Evolutionary conservation across 2,329 filamentous ascomycete species (phyloP).

Genomic region (Epichloe sp.): DNA sequence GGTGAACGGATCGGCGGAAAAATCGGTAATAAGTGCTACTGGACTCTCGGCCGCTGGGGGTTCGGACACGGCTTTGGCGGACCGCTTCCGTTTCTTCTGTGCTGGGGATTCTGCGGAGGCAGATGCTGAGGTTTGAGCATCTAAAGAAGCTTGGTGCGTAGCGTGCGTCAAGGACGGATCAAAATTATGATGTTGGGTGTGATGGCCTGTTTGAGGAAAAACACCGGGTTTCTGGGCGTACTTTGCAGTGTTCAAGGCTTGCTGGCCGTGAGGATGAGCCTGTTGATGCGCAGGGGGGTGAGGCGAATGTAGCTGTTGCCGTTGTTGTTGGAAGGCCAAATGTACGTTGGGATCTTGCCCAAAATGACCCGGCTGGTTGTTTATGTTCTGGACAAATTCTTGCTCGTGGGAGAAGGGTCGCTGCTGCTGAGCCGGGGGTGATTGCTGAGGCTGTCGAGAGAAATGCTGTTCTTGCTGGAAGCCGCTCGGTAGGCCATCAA

Average conservation of each 20-base stretch:
- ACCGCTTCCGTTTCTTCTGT: conserved; percentile 26
- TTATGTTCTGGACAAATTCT: conserved; percentile 4
- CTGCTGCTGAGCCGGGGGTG: conserved; percentile 11
- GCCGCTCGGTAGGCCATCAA: conserved; percentile 12
- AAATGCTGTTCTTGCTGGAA: conserved; percentile 16
- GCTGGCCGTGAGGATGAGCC: conserved; percentile 16
- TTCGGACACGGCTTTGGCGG: conserved; percentile 10
- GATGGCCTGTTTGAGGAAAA: conserved; percentile 5
- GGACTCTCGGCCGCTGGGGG: conserved; percentile 4
- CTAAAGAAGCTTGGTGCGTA: background rate
- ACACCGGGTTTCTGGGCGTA: background rate
- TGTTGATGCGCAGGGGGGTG: conserved; percentile 7
- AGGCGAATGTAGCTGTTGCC: conserved; percentile 5
- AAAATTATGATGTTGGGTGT: conserved; percentile 7
- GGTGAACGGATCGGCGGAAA: conserved; percentile 14
- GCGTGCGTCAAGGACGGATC: conserved; percentile 1
- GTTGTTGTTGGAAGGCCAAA: conserved; percentile 9
- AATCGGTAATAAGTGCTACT: conserved; percentile 13
- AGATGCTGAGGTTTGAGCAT: background rate
- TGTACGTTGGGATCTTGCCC: conserved; percentile 3
- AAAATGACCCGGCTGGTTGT: conserved; percentile 4
- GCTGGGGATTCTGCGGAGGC: conserved; percentile 15
- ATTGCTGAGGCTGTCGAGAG: conserved; percentile 16
- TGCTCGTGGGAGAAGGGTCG: conserved; percentile 3
- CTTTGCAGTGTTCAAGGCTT: conserved; percentile 11